Evolutionary conservation across 768 basidiomycete species (phyloP), one percentile per base, ranked within the genome.

Genomic region (Termitomyces heimii): DNA sequence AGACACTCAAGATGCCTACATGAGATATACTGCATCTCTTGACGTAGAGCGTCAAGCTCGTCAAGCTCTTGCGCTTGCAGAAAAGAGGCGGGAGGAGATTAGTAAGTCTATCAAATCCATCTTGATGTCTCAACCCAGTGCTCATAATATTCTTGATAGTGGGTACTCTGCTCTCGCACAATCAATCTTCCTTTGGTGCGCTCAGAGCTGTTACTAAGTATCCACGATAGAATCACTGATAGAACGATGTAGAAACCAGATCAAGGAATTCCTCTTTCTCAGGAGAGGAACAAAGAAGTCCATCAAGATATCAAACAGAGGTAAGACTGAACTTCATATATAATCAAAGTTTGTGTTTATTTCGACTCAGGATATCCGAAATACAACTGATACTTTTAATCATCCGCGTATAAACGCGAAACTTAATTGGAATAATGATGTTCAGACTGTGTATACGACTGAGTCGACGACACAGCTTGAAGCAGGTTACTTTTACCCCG

Each of bases 1-100:
- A 64, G 86, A 88, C 50, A 84, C 86, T 0, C 85, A 88, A 63
- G 87, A 88, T 43, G 80, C 86, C 3, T 86, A 88, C 64, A 76
- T 83, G 66, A 74, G 82, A 51, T 89, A 89, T 63, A 88, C 82
- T 12, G 76, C 81, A 12, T 87, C 83, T 69, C 73, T 89, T 18
- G 86, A 89, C 63, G 72, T 81, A 12, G 88, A 90, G 65, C 74
- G 76, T 43, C 83, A 84, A 67, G 86, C 87, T 48, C 77, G 83
- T 63, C 81, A 82, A 62, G 82, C 84, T 58, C 83, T 89, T 12
- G 68, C 68, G 6, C 73, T 81, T 55, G 84, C 84, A 53, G 88
- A 89, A 64, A 85, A 84, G 68, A 82, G 85, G 48, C 80, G 86
- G 61, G 88, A 89, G 63, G 84, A 86, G 56, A 77, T 82, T 66